Evolutionary conservation across 768 basidiomycete species (phyloP).

Genomic region (Phaeolepiota aurea): DNA sequence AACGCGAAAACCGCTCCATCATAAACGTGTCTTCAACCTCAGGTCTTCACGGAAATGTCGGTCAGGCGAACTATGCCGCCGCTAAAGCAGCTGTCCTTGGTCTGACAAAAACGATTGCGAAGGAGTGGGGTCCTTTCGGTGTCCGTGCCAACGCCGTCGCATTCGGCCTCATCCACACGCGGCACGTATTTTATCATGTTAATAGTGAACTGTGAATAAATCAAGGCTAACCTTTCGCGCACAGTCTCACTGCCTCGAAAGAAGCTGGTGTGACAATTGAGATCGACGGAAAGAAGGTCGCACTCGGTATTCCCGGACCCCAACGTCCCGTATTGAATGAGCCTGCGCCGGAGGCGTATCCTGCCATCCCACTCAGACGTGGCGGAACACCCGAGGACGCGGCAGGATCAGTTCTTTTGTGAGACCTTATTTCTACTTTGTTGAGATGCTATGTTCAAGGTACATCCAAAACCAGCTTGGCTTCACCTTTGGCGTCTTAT

Average conservation of each 20-base stretch:
- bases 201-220: background rate
- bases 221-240: background rate
- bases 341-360: conserved; percentile 25
- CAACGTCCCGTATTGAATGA: conserved; percentile 23
- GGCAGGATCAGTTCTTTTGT: conserved; percentile 71
- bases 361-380: conserved; percentile 54
- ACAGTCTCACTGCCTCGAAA: conserved; percentile 70
- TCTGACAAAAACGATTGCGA: conserved; percentile 78
- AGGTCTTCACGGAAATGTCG: conserved; percentile 84
- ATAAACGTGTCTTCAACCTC: conserved; percentile 76
- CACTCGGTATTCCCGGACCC: conserved; percentile 67
- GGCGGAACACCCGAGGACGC: conserved; percentile 70
- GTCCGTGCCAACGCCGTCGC: conserved; percentile 80
- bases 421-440: conserved; percentile 20
- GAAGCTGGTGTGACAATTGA: conserved; percentile 70
- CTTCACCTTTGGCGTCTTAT: conserved; percentile 71
- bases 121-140: conserved; percentile 81
- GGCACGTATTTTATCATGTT: conserved; percentile 29
- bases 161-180: conserved; percentile 69
- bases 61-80: conserved; percentile 76
- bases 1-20: conserved; percentile 63
- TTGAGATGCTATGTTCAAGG: no score
- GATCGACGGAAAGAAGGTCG: conserved; percentile 78
- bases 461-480: conserved; percentile 41
- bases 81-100: conserved; percentile 76